Percentiles rank a stretch among this genome's conserved stretches.
phyloP scores from a whole-genome alignment of 1,284 basidiomycete genomes.

The Phylloboletellus chloephorus region DNA sequence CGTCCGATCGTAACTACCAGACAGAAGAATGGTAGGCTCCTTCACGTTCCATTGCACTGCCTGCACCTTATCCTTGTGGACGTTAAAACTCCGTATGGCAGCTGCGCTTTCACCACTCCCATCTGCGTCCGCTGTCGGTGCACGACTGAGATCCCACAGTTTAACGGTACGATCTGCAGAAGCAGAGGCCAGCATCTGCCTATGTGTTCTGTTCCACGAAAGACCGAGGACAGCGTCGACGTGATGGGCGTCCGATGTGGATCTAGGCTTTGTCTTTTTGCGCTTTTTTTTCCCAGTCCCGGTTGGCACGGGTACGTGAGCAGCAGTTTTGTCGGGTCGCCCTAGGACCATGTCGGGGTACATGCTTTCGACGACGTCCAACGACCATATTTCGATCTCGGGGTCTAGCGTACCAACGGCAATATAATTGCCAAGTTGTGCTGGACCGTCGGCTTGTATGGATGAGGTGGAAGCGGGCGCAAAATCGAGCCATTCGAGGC shows the following conservation, averaged over 20 bases:
- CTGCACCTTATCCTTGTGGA: conserved; percentile 97
- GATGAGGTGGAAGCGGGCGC: conserved; percentile 52
- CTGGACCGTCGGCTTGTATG: conserved; percentile 15
- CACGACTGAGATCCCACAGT: conserved; percentile 89
- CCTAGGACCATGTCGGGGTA: conserved; percentile 93
- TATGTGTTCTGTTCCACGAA: conserved; percentile 87
- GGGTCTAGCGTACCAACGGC: conserved; percentile 97
- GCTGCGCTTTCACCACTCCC: conserved; percentile 38
- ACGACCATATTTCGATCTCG: conserved; percentile 97
- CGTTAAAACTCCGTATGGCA: conserved; percentile 76
- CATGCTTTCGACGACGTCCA: conserved; percentile 91
- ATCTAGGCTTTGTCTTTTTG: conserved; percentile 77
- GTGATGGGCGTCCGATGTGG: conserved; percentile 70
- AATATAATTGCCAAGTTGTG: conserved; percentile 80
- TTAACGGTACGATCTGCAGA: conserved; percentile 96
- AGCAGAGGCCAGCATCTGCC: conserved; percentile 88
- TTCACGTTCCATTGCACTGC: conserved; percentile 92
- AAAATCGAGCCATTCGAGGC: conserved; percentile 99
- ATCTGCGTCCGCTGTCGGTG: conserved; percentile 46
- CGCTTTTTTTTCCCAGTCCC: conserved; percentile 94
- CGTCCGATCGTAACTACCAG: conserved; percentile 91
- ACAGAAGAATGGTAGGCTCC: conserved; percentile 85
- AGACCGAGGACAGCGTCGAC: conserved; percentile 91
- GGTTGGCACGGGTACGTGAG: conserved; percentile 68
- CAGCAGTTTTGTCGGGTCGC: conserved; percentile 78